Percentiles rank a stretch among this genome's conserved stretches.
Conservation (phyloP, 805 yeast species). For the Saturnispora silvae region DNA sequence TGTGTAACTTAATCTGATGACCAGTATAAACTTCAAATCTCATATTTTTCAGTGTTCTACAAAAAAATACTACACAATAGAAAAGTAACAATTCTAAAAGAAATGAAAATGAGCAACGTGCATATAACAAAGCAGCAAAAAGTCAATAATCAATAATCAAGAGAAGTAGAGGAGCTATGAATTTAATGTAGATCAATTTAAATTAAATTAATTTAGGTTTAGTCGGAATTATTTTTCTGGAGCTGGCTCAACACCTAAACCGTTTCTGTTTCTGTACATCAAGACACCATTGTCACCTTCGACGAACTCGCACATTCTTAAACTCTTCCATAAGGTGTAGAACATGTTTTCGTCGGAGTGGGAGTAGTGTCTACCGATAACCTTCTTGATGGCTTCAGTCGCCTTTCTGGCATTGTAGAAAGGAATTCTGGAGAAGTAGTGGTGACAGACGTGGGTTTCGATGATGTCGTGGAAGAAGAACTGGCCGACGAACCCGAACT, state of each 20-base stretch:
- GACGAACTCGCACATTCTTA: constrained; percentile 60
- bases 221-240: no score
- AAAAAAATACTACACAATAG: no score
- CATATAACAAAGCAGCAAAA: no score
- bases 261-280: constrained; percentile 55
- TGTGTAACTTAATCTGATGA: background rate
- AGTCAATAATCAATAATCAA: no score
- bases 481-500: constrained; percentile 49
- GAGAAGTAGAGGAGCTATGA: no score
- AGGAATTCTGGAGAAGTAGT: constrained; percentile 44
- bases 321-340: constrained; percentile 43
- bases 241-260: constrained; percentile 29
- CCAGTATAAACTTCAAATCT: no score
- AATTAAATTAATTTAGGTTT: no score
- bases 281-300: constrained; percentile 57
- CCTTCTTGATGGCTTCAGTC: constrained; percentile 38
- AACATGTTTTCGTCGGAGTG: constrained; percentile 47
- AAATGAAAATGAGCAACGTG: no score
- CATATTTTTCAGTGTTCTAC: no score
- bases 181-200: no score
- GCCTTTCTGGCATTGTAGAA: constrained; percentile 48
- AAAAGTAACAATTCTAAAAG: no score
- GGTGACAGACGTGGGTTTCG: constrained; percentile 50
- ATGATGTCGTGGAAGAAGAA: constrained; percentile 48
- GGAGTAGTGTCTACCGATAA: constrained; percentile 42